These are phyloP conservation scores for Aspergillus uvarum DNA, from an alignment of 2,329 filamentous ascomycete genomes.

Conservation along the genomic window DNA sequence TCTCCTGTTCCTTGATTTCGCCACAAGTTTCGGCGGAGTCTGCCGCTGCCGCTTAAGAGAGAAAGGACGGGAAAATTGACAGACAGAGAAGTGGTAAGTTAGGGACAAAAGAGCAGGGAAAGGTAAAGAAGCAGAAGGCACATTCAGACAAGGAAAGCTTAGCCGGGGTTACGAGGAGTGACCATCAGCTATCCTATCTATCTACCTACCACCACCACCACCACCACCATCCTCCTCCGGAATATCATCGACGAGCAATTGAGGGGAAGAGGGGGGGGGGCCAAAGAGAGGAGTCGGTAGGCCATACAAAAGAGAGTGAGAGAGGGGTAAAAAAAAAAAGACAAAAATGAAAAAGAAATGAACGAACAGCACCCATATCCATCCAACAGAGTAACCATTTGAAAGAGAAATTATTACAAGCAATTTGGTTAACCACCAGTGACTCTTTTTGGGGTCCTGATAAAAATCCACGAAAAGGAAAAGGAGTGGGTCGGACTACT, in stretches of 20 bases:
- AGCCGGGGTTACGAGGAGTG: slow-evolving; percentile 16
- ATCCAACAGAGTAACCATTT: slow-evolving; percentile 1
- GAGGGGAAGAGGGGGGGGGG: slow-evolving; percentile 19
- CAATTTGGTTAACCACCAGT: background rate
- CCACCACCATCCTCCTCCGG: slow-evolving; percentile 5
- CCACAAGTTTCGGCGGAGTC: slow-evolving; percentile 21
- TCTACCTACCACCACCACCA: background rate
- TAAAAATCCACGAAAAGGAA: slow-evolving; percentile 17
- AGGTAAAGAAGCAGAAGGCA: slow-evolving; percentile 3
- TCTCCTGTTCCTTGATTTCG: slow-evolving; percentile 14
- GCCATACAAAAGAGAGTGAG: background rate
- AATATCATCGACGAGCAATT: slow-evolving; percentile 8
- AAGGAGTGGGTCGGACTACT: slow-evolving; percentile 18
- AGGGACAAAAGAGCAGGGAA: slow-evolving; percentile 8
- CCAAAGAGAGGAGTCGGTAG: slow-evolving; percentile 6
- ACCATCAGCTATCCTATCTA: background rate
- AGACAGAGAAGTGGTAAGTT: background rate
- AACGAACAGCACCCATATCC: background rate
- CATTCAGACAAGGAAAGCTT: slow-evolving; percentile 26
- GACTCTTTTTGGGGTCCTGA: slow-evolving; percentile 13
- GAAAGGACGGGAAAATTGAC: slow-evolving; percentile 3
- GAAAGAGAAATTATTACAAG: slow-evolving; percentile 6
- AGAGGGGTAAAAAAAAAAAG: background rate
- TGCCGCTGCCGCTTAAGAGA: slow-evolving; percentile 11
- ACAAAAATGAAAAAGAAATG: background rate